These are phyloP conservation scores for Coemansia sp. DNA, from an alignment of 192 early-diverging fungal genomes.

Conservation along the genomic window DNA sequence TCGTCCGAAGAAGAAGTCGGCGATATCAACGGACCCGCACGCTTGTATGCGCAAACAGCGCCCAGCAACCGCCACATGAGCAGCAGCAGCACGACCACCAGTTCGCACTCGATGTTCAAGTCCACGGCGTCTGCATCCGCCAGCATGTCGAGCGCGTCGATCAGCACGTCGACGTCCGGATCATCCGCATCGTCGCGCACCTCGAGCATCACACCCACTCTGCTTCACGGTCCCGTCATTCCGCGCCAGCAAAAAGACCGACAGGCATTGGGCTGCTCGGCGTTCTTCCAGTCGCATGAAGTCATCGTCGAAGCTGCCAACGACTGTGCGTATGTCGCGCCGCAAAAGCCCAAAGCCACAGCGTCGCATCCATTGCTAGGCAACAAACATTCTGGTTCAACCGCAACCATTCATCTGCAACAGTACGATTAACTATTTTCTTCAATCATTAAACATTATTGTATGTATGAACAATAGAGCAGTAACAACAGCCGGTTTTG, in stretches of 20 bases:
- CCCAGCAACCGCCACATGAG: slow-evolving; percentile 9
- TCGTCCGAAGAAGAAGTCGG: slow-evolving; percentile 14
- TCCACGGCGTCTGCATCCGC: not conserved
- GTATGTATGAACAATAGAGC: too few species aligned
- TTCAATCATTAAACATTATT: not conserved
- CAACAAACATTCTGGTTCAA: slow-evolving; percentile 16
- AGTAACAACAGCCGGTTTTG: too few species aligned
- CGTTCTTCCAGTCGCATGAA: slow-evolving; percentile 27
- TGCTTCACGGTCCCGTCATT: slow-evolving; percentile 35
- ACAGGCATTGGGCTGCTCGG: slow-evolving; percentile 4
- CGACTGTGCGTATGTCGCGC: not conserved
- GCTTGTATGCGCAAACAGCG: slow-evolving; percentile 10
- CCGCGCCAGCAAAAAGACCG: slow-evolving; percentile 28
- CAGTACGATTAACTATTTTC: slow-evolving; percentile 15
- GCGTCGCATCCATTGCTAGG: slow-evolving; percentile 4
- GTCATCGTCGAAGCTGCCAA: not conserved
- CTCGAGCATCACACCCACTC: slow-evolving; percentile 23
- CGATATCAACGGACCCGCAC: not conserved
- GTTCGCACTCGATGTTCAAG: slow-evolving; percentile 9
- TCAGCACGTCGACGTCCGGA: slow-evolving; percentile 14
- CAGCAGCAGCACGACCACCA: slow-evolving; percentile 5
- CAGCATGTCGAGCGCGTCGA: slow-evolving; percentile 10
- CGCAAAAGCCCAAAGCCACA: not conserved
- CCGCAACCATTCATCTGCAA: slow-evolving; percentile 31
- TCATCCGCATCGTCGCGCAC: slow-evolving; percentile 14